These are phyloP conservation scores for Coemansia sp. DNA, from an alignment of 192 early-diverging fungal species.

Conservation along the genomic window DNA sequence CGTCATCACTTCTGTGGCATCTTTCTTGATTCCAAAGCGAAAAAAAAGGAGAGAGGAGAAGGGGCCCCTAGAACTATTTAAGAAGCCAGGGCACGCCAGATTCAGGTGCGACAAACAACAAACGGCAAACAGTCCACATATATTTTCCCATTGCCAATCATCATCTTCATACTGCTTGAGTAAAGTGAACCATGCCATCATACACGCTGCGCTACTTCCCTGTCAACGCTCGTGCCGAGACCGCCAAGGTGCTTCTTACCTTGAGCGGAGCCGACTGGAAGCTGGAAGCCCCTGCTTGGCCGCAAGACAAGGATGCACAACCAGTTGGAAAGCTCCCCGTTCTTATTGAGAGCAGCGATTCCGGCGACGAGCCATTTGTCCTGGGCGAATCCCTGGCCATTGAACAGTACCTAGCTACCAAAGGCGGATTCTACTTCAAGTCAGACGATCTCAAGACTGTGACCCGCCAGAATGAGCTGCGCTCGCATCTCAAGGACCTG, in stretches of 20 bases:
- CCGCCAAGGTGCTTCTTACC: conserved; percentile 40
- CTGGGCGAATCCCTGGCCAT: conserved; percentile 54
- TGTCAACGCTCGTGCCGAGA: conserved; percentile 24
- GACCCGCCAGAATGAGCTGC: conserved; percentile 31
- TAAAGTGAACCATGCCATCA: neutral
- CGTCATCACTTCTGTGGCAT: too few relatives aligned
- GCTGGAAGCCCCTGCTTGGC: conserved; percentile 27
- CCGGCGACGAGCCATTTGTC: conserved; percentile 9
- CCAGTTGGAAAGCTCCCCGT: conserved; percentile 40
- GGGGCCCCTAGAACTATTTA: too few relatives aligned
- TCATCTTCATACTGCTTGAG: too few relatives aligned
- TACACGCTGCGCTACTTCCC: conserved; percentile 40
- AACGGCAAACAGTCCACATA: too few relatives aligned
- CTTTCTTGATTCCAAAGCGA: too few relatives aligned
- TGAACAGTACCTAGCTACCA: conserved; percentile 53
- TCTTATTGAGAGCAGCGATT: conserved; percentile 11
- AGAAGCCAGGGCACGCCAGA: too few relatives aligned
- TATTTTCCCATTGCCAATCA: too few relatives aligned
- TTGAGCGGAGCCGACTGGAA: conserved; percentile 41
- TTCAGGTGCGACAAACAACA: too few relatives aligned
- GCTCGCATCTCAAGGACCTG: conserved; percentile 22
- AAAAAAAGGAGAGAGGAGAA: too few relatives aligned
- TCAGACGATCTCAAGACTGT: conserved; percentile 18
- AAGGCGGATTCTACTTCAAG: conserved; percentile 34
- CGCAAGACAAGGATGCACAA: conserved; percentile 25